Base-by-base conservation (phyloP, 305 asterid species). In the Lippia alba region DNA sequence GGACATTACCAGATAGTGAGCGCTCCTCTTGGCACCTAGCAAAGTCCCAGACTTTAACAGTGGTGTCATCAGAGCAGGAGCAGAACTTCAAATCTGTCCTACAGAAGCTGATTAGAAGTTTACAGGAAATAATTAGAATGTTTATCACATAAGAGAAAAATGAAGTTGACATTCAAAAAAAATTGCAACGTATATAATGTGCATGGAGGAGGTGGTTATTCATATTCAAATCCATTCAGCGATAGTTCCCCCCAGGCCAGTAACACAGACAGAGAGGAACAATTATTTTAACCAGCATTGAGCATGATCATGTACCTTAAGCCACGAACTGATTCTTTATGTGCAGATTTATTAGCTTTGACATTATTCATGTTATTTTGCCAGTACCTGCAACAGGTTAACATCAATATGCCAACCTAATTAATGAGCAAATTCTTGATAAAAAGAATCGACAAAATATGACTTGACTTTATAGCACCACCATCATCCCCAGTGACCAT, bases 401-500 rank as follows among this genome's bases (percentile, higher is more conserved):
- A 80, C 56, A 76, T 78, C 66, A 72, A 62, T 59, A 61, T 16
- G 49, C 8, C 50, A 77, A 77, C 66, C 56, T 66, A 64, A 73
- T 34, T n/a, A 62, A 65, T 40, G 62, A 70, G 32, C 46, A 60
- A 64, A 64, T 51, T 33, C 15, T 46, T 18, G 11, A 74, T 58
- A 60, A 50, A 50, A 39, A 56, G 30, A 24, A 10, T 40, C 55
- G 71, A 39, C 68, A 58, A 64, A 67, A 64, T 64, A 64, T 32
- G 66, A 75, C 33, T 17, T 84, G 89, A 94, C 98, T 95, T 95
- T 78, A 95, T 92, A 62, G 97, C 61, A 60, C 99, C 99, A 76
- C 96, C 97, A 79, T 95, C 99, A 82, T 92, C 99, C 64, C 99
- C 99, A 30, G 98, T 91, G 81, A 95, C 99, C 99, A 95, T 95